Conservation (phyloP, 495 filamentous ascomycete species). For the Oidiodendron maius region DNA sequence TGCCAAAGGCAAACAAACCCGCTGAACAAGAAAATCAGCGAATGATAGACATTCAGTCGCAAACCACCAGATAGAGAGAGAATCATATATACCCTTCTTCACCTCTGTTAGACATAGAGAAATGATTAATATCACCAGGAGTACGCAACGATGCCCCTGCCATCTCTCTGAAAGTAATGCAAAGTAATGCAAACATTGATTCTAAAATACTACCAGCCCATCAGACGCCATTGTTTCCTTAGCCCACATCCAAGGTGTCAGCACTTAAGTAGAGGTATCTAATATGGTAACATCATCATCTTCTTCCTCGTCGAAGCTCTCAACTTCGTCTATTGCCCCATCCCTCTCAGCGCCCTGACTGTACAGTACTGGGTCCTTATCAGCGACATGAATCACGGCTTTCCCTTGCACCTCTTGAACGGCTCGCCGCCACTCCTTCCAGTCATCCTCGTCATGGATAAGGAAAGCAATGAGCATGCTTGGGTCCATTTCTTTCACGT, state of each 20-base stretch:
- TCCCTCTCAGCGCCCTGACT: constrained; percentile 51
- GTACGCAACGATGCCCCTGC: too few relatives aligned
- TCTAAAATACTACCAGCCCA: background rate
- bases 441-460: constrained; percentile 76
- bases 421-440: constrained; percentile 69
- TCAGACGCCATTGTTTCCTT: background rate
- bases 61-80: too few relatives aligned
- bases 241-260: background rate
- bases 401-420: constrained; percentile 70
- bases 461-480: constrained; percentile 99
- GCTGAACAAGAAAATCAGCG: too few relatives aligned
- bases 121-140: too few relatives aligned
- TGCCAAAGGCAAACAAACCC: constrained; percentile 10
- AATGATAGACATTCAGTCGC: too few relatives aligned
- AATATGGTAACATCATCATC: constrained; percentile 20
- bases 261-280: constrained; percentile 8
- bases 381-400: constrained; percentile 74
- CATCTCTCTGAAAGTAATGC: background rate
- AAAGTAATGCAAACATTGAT: background rate
- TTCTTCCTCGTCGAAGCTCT: constrained; percentile 64
- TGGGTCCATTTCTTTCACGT: constrained; percentile 91
- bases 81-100: too few relatives aligned
- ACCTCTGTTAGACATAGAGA: too few relatives aligned
- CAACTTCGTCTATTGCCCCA: constrained; percentile 83
- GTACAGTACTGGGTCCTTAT: constrained; percentile 51